Conservation (phyloP, 768 basidiomycete species). For the Kwoniella sp. region DNA sequence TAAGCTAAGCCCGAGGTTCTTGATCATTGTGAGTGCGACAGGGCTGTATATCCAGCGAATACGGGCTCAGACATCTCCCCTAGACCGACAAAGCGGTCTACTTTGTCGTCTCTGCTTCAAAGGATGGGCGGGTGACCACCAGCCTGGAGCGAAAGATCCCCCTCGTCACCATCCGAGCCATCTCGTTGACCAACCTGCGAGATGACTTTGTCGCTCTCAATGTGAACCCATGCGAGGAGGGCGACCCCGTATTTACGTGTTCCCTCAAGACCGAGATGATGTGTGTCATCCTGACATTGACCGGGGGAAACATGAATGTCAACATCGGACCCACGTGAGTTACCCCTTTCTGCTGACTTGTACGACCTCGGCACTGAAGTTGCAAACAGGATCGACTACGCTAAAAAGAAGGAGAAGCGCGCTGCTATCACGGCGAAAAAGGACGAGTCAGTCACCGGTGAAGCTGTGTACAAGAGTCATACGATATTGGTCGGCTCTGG, state of each 20-base stretch:
- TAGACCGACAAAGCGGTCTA: constrained; percentile 78
- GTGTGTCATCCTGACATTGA: constrained; percentile 73
- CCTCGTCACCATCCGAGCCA: constrained; percentile 76
- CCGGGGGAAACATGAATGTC: constrained; percentile 69
- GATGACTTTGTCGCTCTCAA: constrained; percentile 94
- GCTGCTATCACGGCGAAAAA: constrained; percentile 79
- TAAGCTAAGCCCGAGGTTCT: constrained; percentile 82
- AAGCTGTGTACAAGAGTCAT: constrained; percentile 91
- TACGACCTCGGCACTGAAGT: constrained; percentile 4
- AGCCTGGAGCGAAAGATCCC: constrained; percentile 81
- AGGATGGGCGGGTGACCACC: constrained; percentile 61
- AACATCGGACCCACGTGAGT: constrained; percentile 72
- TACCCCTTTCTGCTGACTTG: background rate
- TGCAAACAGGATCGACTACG: constrained; percentile 67
- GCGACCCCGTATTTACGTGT: constrained; percentile 85
- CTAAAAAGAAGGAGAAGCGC: constrained; percentile 96
- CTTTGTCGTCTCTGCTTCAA: constrained; percentile 62
- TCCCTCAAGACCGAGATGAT: constrained; percentile 94
- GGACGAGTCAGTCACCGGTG: constrained; percentile 74
- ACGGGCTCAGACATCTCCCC: background rate
- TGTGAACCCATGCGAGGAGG: constrained; percentile 75
- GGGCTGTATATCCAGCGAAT: background rate
- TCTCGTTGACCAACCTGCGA: constrained; percentile 79
- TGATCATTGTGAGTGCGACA: constrained; percentile 75
- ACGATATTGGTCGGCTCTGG: constrained; percentile 82